A percentile compares a stretch with the other conserved stretches of the same genome.
Evolutionary conservation across 805 yeast genomes (phyloP).

Genomic region (Metschnikowia vanudenii): DNA sequence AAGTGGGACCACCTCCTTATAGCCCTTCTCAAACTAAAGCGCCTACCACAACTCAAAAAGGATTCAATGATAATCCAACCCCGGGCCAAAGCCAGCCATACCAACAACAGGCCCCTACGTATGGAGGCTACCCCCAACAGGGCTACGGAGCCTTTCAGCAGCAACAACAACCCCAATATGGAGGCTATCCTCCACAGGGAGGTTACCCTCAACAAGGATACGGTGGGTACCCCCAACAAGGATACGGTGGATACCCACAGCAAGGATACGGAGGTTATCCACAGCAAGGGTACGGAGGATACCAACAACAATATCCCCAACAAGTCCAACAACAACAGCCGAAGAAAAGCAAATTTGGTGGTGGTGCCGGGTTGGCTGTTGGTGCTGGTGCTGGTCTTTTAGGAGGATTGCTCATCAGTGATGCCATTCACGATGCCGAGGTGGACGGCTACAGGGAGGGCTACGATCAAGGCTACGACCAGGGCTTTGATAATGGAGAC

Average conservation of each 20-base stretch:
- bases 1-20: slow-evolving; percentile 46
- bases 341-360: slow-evolving; percentile 38
- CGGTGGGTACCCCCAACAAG: slow-evolving; percentile 24
- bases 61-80: not conserved
- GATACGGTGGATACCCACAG: slow-evolving; percentile 32
- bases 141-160: slow-evolving; percentile 18
- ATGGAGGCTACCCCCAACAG: slow-evolving; percentile 11
- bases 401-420: slow-evolving; percentile 56
- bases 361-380: slow-evolving; percentile 40
- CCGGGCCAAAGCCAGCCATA: not conserved
- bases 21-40: slow-evolving; percentile 18
- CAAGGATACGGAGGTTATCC: slow-evolving; percentile 16
- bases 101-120: slow-evolving; percentile 6
- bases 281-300: slow-evolving; percentile 9
- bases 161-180: slow-evolving; percentile 13
- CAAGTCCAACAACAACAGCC: slow-evolving; percentile 14
- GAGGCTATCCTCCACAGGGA: slow-evolving; percentile 18
- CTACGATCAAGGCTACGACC: slow-evolving; percentile 30
- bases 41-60: not conserved
- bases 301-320: slow-evolving; percentile 12
- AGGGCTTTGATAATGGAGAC: slow-evolving; percentile 20
- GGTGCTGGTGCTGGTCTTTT: slow-evolving; percentile 54
- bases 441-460: slow-evolving; percentile 36
- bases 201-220: slow-evolving; percentile 4
- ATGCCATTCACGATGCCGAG: slow-evolving; percentile 36